phyloP scores from a whole-genome alignment of 2,329 filamentous ascomycete species.

The Fusarium redolens region DNA sequence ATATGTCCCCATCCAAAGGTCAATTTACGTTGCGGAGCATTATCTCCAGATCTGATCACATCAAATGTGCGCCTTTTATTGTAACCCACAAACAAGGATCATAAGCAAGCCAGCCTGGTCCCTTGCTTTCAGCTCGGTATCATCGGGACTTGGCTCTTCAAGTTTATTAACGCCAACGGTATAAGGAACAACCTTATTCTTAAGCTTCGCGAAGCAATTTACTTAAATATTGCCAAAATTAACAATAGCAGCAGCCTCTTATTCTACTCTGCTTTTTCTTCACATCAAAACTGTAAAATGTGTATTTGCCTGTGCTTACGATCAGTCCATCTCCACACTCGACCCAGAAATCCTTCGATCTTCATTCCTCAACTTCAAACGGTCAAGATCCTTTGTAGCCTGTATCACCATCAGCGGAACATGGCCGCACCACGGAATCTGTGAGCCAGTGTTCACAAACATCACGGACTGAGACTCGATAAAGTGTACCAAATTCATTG shows the following conservation, averaged over 20 bases:
- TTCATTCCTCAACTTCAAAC: background rate
- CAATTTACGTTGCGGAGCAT: background rate
- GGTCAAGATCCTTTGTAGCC: background rate
- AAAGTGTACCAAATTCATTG: slow-evolving; percentile 16
- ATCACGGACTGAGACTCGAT: background rate
- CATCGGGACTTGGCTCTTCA: slow-evolving; percentile 10
- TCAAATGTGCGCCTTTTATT: slow-evolving; percentile 1
- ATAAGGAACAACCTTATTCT: slow-evolving; percentile 4
- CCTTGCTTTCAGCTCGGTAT: slow-evolving; percentile 22
- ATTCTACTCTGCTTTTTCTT: background rate
- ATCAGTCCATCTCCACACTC: background rate
- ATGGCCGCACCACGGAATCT: background rate
- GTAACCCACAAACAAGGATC: slow-evolving; percentile 1
- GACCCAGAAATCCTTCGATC: slow-evolving; percentile 3
- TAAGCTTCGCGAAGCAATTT: background rate
- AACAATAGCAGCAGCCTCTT: background rate
- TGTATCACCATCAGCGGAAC: background rate
- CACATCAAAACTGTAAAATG: background rate
- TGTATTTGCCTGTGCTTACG: background rate
- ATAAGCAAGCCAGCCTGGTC: background rate
- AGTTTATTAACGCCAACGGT: background rate
- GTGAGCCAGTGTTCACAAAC: background rate
- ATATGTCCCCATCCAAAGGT: no score
- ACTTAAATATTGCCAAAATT: background rate
- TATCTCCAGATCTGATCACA: background rate